These are phyloP conservation scores for Lentinus polychrous DNA, from an alignment of 1,284 basidiomycete species.

Conservation along the genomic window DNA sequence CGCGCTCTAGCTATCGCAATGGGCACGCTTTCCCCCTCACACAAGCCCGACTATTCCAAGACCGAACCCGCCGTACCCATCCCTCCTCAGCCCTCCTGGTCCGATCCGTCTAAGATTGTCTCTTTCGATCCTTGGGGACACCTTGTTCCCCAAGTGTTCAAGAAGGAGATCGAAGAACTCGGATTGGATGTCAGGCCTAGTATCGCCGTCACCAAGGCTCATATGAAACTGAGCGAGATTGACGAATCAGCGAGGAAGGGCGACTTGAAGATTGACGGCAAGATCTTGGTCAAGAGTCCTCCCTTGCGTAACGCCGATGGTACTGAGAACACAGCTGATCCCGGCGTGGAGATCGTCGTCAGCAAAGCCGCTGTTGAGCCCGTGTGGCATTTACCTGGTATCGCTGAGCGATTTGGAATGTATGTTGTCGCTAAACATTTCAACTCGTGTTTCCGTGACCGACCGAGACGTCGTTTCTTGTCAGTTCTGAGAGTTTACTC, in stretches of 20 bases:
- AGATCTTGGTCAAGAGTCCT: conserved; percentile 66
- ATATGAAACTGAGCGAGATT: conserved; percentile 88
- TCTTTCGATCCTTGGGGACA: conserved; percentile 96
- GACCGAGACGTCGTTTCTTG: background rate
- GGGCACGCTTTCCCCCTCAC: conserved; percentile 79
- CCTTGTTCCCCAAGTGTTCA: conserved; percentile 77
- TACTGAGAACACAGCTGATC: conserved; percentile 49
- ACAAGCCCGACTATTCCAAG: conserved; percentile 82
- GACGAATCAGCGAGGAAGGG: conserved; percentile 78
- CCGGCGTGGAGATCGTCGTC: conserved; percentile 83
- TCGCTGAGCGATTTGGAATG: conserved; percentile 86
- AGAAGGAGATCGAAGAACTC: conserved; percentile 53
- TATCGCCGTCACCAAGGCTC: conserved; percentile 84
- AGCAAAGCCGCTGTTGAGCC: conserved; percentile 88
- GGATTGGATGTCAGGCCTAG: conserved; percentile 82
- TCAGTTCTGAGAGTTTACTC: conserved; percentile 75
- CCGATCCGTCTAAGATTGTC: conserved; percentile 79
- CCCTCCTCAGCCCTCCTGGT: conserved; percentile 80
- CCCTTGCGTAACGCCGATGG: conserved; percentile 61
- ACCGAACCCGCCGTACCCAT: conserved; percentile 88
- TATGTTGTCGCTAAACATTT: conserved; percentile 31
- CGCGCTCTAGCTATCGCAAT: conserved; percentile 88
- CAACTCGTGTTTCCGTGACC: conserved; percentile 1
- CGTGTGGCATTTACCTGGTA: conserved; percentile 94
- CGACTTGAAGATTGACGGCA: conserved; percentile 75